phyloP scores from a whole-genome alignment of 2,329 filamentous ascomycete species.

The Thelonectria discophora region DNA sequence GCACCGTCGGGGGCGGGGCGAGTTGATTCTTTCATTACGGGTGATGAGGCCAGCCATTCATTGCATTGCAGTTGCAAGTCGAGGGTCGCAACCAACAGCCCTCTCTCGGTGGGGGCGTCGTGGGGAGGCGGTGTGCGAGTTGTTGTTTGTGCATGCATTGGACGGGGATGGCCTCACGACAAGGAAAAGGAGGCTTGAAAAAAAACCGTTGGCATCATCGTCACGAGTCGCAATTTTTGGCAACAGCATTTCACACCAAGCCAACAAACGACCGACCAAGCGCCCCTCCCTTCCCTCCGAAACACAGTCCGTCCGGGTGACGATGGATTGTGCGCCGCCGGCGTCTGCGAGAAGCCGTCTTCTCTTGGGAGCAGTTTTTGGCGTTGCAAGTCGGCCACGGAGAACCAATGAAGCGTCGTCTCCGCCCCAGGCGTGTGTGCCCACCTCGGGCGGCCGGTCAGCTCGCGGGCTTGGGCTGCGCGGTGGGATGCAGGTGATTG shows the following conservation, averaged over 20 bases:
- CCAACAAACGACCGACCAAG: background rate
- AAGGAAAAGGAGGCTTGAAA: background rate
- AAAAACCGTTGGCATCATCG: background rate
- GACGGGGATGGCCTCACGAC: slow-evolving; percentile 36
- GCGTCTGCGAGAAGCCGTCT: background rate
- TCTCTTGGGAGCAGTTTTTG: background rate
- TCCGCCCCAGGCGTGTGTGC: slow-evolving; percentile 10
- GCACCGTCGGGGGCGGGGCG: slow-evolving; percentile 31
- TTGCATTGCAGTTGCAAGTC: no score
- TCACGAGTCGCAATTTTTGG: background rate
- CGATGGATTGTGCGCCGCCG: background rate
- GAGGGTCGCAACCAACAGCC: slow-evolving; percentile 20
- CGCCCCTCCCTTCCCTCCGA: background rate
- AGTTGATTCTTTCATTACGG: slow-evolving; percentile 26
- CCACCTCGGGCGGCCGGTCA: slow-evolving; percentile 24
- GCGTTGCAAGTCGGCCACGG: slow-evolving; percentile 1
- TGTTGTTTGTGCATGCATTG: slow-evolving; percentile 23
- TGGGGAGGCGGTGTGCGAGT: slow-evolving; percentile 41
- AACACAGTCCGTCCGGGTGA: background rate
- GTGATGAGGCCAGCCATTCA: slow-evolving; percentile 20
- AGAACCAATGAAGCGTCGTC: slow-evolving; percentile 23
- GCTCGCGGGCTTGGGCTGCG: slow-evolving; percentile 30
- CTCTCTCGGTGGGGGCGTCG: slow-evolving; percentile 33
- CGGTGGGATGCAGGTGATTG: slow-evolving; percentile 38
- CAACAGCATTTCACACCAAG: background rate